Conservation (phyloP, 1,139 yeast genomes). For the Blastobotrys illinoisensis region DNA sequence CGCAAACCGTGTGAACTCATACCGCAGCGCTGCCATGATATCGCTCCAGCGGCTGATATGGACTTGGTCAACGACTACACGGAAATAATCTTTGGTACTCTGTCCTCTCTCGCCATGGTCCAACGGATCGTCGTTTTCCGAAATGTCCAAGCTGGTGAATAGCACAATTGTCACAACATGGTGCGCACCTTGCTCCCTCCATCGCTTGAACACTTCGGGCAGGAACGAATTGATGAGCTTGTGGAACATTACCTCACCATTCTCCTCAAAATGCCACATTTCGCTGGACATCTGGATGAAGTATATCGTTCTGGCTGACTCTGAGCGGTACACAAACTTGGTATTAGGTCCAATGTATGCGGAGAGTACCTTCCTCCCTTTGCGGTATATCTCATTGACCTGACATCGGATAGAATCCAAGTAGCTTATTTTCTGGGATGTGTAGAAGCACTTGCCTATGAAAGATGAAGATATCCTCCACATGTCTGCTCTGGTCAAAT, state of each 20-base stretch:
- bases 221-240: slow-evolving; percentile 84
- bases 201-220: slow-evolving; percentile 81
- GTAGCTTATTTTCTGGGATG: slow-evolving; percentile 59
- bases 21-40: slow-evolving; percentile 80
- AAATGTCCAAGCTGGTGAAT: slow-evolving; percentile 75
- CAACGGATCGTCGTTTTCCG: slow-evolving; percentile 20
- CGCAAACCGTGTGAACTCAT: slow-evolving; percentile 80
- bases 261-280: slow-evolving; percentile 98
- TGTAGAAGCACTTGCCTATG: slow-evolving; percentile 59
- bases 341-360: slow-evolving; percentile 71
- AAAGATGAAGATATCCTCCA: slow-evolving; percentile 72
- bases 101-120: slow-evolving; percentile 66
- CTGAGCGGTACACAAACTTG: slow-evolving; percentile 79
- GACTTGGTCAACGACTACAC: slow-evolving; percentile 94
- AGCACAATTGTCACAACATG: slow-evolving; percentile 88
- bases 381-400: slow-evolving; percentile 61
- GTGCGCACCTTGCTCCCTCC: slow-evolving; percentile 83
- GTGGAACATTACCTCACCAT: slow-evolving; percentile 90
- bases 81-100: slow-evolving; percentile 69
- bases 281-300: slow-evolving; percentile 86
- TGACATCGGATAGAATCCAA: slow-evolving; percentile 59
- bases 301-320: slow-evolving; percentile 78
- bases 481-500: slow-evolving; percentile 87
- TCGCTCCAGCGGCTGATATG: slow-evolving; percentile 80
- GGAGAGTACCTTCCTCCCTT: slow-evolving; percentile 50